Evolutionary conservation across 768 basidiomycete species (phyloP).

Genomic region (Tephrocybe sp.): DNA sequence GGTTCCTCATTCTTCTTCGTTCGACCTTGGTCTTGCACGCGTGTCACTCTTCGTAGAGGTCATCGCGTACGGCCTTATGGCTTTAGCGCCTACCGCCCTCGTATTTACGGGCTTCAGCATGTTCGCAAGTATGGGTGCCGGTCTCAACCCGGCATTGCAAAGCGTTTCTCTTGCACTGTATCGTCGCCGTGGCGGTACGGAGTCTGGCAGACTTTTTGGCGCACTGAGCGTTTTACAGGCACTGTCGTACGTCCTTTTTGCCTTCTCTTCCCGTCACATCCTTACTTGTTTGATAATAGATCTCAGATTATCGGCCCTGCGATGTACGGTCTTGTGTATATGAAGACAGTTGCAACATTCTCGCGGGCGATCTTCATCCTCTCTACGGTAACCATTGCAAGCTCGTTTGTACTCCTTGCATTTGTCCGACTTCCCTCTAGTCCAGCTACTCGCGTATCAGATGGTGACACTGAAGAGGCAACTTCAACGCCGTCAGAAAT

Average conservation of each 20-base stretch:
- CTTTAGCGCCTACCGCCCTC: slow-evolving; percentile 41
- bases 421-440: slow-evolving; percentile 42
- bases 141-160: slow-evolving; percentile 66
- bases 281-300: slow-evolving; percentile 31
- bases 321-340: slow-evolving; percentile 71
- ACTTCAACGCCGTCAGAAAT: background rate
- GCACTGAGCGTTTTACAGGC: slow-evolving; percentile 76
- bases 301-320: slow-evolving; percentile 70
- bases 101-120: slow-evolving; percentile 53
- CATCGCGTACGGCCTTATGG: slow-evolving; percentile 49
- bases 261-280: background rate
- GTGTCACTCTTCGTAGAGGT: slow-evolving; percentile 60
- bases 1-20: slow-evolving; percentile 42
- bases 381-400: slow-evolving; percentile 35
- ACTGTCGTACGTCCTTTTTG: slow-evolving; percentile 44
- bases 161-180: slow-evolving; percentile 74
- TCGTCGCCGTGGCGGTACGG: slow-evolving; percentile 50
- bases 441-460: background rate
- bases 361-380: slow-evolving; percentile 73
- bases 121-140: slow-evolving; percentile 58
- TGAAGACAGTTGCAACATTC: slow-evolving; percentile 66
- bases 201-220: slow-evolving; percentile 78
- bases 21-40: slow-evolving; percentile 74
- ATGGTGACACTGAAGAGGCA: background rate
- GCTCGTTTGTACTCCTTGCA: slow-evolving; percentile 45